Evolutionary conservation across 2,329 filamentous ascomycete species (phyloP), one percentile per base, ranked within the genome.

Genomic region (Talaromyces sp.): DNA sequence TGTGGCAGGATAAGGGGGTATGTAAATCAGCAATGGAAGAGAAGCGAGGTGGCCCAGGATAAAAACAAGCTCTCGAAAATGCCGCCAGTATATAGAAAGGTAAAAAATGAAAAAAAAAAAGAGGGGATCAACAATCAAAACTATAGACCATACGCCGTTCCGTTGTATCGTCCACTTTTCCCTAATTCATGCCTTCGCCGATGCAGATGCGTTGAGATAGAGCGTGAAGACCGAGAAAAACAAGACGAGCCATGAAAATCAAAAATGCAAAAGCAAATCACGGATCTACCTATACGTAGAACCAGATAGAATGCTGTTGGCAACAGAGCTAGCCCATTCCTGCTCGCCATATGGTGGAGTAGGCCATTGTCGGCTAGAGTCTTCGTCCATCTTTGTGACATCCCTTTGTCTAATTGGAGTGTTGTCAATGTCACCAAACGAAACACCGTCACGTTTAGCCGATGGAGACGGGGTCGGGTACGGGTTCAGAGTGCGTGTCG

Each of bases 281-380:
- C n/a, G 25, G 8, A 17, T 59, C 72, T 77, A 79, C 65, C 76
- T 73, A 69, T 71, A 78, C 63, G 72, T 76, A 64, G 76, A 71
- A 69, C 90, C 86, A 36, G 88, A 89, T 82, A 91, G 90, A 70
- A 93, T 93, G 78, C 90, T 93, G 5, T 91, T 90, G 11, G 92
- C 88, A 34, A 92, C 91, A 49, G 91, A 89, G 8, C 90, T 88
- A 19, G 90, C 92, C 94, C 93, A 98, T 76, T 97, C 93, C 68
- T 89, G 89, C 72, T 96, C 93, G 73, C 97, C 93, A 71, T 97
- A 97, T 3, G 95, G 94, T 25, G 95, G 95, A 17, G 95, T 98
- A 2, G 93, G 94, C 90, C 93, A 97, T 79, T 97, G 95, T 45
- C 88, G 84, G 63, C 83, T 79, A 25, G 82, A 80, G 64, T 83